Conservation (phyloP, 768 basidiomycete genomes). For the Termitomyces sp. region DNA sequence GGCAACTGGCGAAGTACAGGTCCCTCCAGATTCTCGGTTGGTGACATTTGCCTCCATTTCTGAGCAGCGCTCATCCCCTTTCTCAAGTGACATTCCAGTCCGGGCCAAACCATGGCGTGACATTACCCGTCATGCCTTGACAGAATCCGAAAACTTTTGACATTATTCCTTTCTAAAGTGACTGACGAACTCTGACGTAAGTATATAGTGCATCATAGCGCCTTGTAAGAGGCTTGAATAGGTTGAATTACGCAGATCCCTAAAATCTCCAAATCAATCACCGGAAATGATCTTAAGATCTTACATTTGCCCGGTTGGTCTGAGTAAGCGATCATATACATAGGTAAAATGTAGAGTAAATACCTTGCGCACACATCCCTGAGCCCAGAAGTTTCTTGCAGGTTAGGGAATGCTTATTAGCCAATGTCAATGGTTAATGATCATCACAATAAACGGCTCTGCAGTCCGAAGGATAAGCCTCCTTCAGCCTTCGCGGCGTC, state of each 20-base stretch:
- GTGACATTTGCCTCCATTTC: conserved; percentile 11
- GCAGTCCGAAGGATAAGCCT: too few species aligned
- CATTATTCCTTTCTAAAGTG: background rate
- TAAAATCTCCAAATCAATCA: too few species aligned
- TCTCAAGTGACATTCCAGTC: conserved; percentile 23
- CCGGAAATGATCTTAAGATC: too few species aligned
- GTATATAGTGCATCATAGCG: too few species aligned
- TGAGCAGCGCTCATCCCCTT: background rate
- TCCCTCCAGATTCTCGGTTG: conserved; percentile 41
- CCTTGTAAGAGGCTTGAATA: too few species aligned
- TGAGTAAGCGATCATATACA: too few species aligned
- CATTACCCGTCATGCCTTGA: conserved; percentile 9
- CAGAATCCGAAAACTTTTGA: background rate
- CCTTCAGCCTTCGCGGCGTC: background rate
- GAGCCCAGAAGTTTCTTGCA: background rate
- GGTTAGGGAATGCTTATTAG: background rate
- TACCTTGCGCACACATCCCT: too few species aligned
- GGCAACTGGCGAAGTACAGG: conserved; percentile 44
- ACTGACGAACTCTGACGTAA: background rate
- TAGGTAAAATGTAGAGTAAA: too few species aligned
- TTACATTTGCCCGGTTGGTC: too few species aligned
- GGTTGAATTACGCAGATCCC: too few species aligned
- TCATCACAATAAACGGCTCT: too few species aligned
- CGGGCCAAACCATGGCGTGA: conserved; percentile 20
- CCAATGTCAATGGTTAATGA: too few species aligned